phyloP scores from a whole-genome alignment of 2,329 filamentous ascomycete genomes.

The Rhinocladiella mackenziei region DNA sequence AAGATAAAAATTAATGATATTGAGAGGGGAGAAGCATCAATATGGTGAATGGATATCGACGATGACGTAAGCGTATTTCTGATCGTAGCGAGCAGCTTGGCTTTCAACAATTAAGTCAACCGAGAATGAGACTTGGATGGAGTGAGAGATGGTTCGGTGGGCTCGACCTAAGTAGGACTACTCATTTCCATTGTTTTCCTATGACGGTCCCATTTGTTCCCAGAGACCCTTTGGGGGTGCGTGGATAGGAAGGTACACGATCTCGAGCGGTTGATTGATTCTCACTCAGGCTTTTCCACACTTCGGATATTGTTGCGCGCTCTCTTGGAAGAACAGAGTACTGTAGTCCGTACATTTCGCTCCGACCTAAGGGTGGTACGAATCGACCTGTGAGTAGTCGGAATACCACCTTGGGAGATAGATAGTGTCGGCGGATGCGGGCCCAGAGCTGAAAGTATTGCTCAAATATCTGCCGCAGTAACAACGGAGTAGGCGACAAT shows the following conservation, averaged over 20 bases:
- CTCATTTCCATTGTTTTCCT: slow-evolving; percentile 20
- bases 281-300: slow-evolving; percentile 71
- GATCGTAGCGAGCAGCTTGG: too few species aligned
- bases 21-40: too few species aligned
- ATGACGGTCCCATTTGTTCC: slow-evolving; percentile 53
- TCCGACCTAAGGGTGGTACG: slow-evolving; percentile 89
- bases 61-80: too few species aligned
- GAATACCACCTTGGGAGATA: slow-evolving; percentile 81
- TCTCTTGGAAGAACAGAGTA: slow-evolving; percentile 93
- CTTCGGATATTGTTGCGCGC: slow-evolving; percentile 73
- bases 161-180: neutral
- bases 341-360: slow-evolving; percentile 91
- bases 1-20: too few species aligned
- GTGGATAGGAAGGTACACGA: slow-evolving; percentile 50
- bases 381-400: slow-evolving; percentile 87
- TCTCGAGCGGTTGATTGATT: neutral
- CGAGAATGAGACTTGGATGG: too few species aligned
- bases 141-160: too few species aligned
- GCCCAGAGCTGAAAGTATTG: slow-evolving; percentile 94
- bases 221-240: slow-evolving; percentile 91
- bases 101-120: too few species aligned
- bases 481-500: slow-evolving; percentile 74
- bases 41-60: too few species aligned
- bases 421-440: slow-evolving; percentile 90
- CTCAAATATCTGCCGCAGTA: slow-evolving; percentile 90